phyloP scores from a whole-genome alignment of 768 basidiomycete genomes.

The Gymnopilus junonius region DNA sequence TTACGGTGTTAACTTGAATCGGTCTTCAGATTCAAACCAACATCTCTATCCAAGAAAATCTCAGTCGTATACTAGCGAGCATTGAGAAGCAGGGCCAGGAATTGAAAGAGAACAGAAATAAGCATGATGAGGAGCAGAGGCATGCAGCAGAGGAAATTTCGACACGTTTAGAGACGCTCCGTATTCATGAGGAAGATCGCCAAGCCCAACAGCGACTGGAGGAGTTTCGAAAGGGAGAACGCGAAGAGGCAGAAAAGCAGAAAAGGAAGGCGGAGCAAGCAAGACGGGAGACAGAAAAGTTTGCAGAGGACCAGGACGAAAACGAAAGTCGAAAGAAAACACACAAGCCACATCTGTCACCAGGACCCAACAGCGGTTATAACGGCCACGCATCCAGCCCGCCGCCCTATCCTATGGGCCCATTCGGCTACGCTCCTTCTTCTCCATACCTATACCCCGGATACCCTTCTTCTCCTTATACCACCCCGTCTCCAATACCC shows the following conservation, averaged over 20 bases:
- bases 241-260: neutral
- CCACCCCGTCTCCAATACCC: neutral
- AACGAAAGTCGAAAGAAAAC: neutral
- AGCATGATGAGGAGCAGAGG: neutral
- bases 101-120: neutral
- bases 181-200: slow-evolving; percentile 1
- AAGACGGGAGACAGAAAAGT: neutral
- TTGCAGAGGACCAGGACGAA: neutral
- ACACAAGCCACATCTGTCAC: neutral
- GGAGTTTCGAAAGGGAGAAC: neutral
- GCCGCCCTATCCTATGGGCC: neutral
- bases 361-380: neutral
- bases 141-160: neutral
- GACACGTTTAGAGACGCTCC: neutral
- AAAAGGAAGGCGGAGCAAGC: neutral
- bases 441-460: neutral
- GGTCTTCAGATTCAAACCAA: neutral
- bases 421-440: neutral
- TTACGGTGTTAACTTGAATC: neutral
- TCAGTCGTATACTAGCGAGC: neutral
- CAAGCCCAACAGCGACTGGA: neutral
- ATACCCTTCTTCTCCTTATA: neutral
- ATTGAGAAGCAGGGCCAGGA: neutral
- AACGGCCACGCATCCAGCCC: neutral
- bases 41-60: neutral